Conservation (phyloP, 139 green algal species). For the Chlorella sp. region DNA sequence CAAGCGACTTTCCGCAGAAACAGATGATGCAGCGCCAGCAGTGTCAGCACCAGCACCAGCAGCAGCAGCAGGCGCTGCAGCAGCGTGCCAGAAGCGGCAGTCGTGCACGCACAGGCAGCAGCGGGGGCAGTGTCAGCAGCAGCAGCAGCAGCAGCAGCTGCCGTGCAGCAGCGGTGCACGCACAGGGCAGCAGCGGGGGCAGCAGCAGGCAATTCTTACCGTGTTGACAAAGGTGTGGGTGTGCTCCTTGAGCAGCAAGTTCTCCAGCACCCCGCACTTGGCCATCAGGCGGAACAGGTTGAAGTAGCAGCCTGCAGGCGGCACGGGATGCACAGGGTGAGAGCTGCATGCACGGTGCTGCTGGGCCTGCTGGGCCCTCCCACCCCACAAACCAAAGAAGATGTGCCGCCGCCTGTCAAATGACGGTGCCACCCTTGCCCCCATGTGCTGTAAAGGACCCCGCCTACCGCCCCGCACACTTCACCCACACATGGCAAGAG, state of each 20-base stretch:
- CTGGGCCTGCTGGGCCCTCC: too few relatives aligned
- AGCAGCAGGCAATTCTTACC: not conserved
- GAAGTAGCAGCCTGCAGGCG: conserved; percentile 52
- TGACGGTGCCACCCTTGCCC: not conserved
- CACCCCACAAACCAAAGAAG: not conserved
- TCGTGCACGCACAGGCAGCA: not conserved
- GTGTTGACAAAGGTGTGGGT: conserved; percentile 97
- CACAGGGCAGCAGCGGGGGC: not conserved
- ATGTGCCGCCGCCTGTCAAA: not conserved
- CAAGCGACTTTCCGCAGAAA: too few relatives aligned
- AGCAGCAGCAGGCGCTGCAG: not conserved
- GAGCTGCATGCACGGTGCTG: not conserved
- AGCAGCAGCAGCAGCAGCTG: not conserved
- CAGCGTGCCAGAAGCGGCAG: not conserved
- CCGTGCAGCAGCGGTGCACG: not conserved
- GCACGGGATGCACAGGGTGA: too few relatives aligned
- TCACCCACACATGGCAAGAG: too few relatives aligned
- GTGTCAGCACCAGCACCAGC: not conserved
- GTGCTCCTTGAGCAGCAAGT: conserved; percentile 96
- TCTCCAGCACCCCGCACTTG: conserved; percentile 95
- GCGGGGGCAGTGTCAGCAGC: not conserved
- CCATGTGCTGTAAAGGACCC: not conserved
- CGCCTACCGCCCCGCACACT: too few relatives aligned
- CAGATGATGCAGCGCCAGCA: not conserved
- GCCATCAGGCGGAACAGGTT: conserved; percentile 97